Conservation (phyloP, 176 grass and related monocot genomes). For the Oryza meridionalis region DNA sequence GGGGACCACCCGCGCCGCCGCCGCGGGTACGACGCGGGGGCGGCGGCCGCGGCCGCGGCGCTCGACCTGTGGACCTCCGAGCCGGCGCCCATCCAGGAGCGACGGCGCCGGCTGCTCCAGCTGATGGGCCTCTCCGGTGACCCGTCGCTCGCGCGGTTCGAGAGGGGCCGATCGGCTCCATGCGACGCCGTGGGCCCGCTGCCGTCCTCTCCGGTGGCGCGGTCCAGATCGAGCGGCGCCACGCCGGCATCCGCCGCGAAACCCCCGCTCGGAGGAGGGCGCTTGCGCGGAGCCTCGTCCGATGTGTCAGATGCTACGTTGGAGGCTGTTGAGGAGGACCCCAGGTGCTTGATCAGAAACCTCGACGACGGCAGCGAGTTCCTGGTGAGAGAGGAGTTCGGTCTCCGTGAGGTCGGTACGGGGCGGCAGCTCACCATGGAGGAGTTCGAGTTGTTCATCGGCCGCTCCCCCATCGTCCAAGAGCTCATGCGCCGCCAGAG, state of each 20-base stretch:
- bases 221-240: conserved; percentile 62
- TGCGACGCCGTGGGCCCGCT: neutral
- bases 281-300: conserved; percentile 41
- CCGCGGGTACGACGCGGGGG: conserved; percentile 45
- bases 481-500: conserved; percentile 92
- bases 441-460: conserved; percentile 82
- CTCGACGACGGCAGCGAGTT: conserved; percentile 88
- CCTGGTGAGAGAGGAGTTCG: conserved; percentile 61
- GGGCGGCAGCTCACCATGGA: conserved; percentile 87
- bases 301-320: conserved; percentile 55
- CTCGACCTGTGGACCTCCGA: conserved; percentile 86
- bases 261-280: conserved; percentile 47
- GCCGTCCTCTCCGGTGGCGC: conserved; percentile 31
- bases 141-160: conserved; percentile 45
- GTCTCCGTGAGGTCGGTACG: conserved; percentile 82
- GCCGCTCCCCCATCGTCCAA: conserved; percentile 85
- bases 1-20: conserved; percentile 45
- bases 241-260: conserved; percentile 33
- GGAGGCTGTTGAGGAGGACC: conserved; percentile 54
- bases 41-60: conserved; percentile 34
- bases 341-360: conserved; percentile 83
- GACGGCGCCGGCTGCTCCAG: conserved; percentile 68
- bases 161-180: conserved; percentile 42
- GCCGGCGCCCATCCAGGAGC: conserved; percentile 70
- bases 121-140: conserved; percentile 65